phyloP scores from a whole-genome alignment of 2,329 filamentous ascomycete genomes.

The Colletotrichum kahawae region DNA sequence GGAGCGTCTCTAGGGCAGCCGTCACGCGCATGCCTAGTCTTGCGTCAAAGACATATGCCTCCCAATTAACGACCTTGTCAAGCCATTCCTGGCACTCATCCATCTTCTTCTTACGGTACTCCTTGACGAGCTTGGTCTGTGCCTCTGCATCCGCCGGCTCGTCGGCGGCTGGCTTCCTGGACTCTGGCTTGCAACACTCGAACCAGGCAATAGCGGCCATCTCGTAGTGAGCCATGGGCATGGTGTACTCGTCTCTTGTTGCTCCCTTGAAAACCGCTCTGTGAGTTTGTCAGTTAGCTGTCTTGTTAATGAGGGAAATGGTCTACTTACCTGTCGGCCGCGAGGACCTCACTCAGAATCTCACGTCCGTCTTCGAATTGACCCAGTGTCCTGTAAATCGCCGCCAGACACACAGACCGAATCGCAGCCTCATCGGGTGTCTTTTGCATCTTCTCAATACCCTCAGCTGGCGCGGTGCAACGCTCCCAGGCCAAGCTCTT shows the following conservation, averaged over 20 bases:
- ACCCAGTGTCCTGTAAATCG: constrained; percentile 68
- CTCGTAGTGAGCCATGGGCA: constrained; percentile 84
- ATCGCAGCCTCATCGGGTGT: constrained; percentile 68
- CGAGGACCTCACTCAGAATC: constrained; percentile 69
- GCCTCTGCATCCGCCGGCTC: constrained; percentile 35
- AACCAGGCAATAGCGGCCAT: constrained; percentile 83
- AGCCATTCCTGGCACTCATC: constrained; percentile 69
- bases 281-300: neutral
- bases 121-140: constrained; percentile 33
- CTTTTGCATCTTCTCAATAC: constrained; percentile 50
- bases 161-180: constrained; percentile 22
- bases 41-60: constrained; percentile 74
- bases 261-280: constrained; percentile 62
- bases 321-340: constrained; percentile 61
- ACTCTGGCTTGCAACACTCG: constrained; percentile 56
- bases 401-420: constrained; percentile 68
- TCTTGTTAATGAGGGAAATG: accelerated
- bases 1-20: constrained; percentile 70
- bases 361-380: constrained; percentile 68
- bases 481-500: constrained; percentile 68
- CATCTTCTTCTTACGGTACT: constrained; percentile 52
- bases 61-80: constrained; percentile 72
- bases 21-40: constrained; percentile 76
- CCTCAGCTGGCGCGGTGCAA: constrained; percentile 54
- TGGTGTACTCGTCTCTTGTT: constrained; percentile 71